A percentile compares a stretch with the other conserved stretches of the same genome.
These are phyloP conservation scores for Saturnispora sanitii DNA, from an alignment of 805 yeast genomes.

Conservation along the genomic window DNA sequence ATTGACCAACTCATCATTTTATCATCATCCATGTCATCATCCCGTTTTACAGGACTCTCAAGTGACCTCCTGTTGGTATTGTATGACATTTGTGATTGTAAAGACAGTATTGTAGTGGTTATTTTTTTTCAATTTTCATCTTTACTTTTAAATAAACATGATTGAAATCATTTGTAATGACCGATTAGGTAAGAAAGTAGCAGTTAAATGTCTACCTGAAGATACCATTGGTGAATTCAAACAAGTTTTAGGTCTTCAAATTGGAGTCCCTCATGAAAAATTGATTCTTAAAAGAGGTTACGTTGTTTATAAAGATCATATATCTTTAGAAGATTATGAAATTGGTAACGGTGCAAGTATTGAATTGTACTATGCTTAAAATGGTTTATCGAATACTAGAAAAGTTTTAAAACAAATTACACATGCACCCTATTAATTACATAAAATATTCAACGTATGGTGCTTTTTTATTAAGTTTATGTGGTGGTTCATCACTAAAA, in stretches of 20 bases:
- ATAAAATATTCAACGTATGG: constrained; percentile 34
- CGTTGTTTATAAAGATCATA: constrained; percentile 78
- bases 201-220: constrained; percentile 76
- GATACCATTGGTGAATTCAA: constrained; percentile 90
- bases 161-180: constrained; percentile 68
- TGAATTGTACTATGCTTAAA: constrained; percentile 65
- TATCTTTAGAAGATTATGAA: constrained; percentile 88
- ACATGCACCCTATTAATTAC: too few species aligned
- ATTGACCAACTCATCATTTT: too few species aligned
- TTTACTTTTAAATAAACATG: constrained; percentile 30
- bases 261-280: constrained; percentile 63
- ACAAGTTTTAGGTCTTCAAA: constrained; percentile 69
- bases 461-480: constrained; percentile 25
- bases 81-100: too few species aligned
- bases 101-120: background rate
- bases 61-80: too few species aligned
- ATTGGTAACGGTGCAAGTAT: constrained; percentile 81
- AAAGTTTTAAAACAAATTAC: constrained; percentile 6
- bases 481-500: constrained; percentile 18
- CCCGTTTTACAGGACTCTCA: too few species aligned
- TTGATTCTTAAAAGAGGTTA: constrained; percentile 77
- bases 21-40: too few species aligned
- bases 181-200: constrained; percentile 77
- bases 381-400: constrained; percentile 2
- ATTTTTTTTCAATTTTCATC: background rate